phyloP scores from a whole-genome alignment of 1,284 basidiomycete genomes.

The Fomitiporia mediterranea region DNA sequence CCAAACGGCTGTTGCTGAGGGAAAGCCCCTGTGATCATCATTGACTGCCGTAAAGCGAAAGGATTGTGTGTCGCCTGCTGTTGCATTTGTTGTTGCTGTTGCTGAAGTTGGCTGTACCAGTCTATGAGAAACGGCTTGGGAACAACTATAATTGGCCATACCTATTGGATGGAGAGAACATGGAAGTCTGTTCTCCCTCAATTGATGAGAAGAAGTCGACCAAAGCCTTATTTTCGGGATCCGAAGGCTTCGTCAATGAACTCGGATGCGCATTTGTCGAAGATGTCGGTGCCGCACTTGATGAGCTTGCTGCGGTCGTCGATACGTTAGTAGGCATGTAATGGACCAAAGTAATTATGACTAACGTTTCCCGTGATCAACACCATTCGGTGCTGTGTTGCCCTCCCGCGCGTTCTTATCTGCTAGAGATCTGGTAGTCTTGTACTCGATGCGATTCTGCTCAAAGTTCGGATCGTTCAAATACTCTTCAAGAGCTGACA shows the following conservation, averaged over 20 bases:
- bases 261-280: conserved; percentile 27
- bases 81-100: conserved; percentile 37
- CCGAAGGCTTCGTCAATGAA: conserved; percentile 18
- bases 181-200: conserved; percentile 75
- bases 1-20: conserved; percentile 24
- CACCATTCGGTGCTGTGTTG: conserved; percentile 24
- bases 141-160: conserved; percentile 26
- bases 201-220: conserved; percentile 93
- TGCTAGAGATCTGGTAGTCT: conserved; percentile 73
- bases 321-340: background rate
- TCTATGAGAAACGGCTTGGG: background rate
- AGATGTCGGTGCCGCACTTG: conserved; percentile 21
- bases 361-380: conserved; percentile 25
- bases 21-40: conserved; percentile 40
- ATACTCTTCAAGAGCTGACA: conserved; percentile 92
- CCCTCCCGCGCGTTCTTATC: conserved; percentile 46
- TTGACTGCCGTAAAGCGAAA: conserved; percentile 56
- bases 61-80: conserved; percentile 73
- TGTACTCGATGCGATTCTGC: conserved; percentile 90
- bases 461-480: conserved; percentile 95
- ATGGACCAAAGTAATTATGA: background rate
- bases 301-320: conserved; percentile 21
- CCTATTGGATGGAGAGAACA: conserved; percentile 63
- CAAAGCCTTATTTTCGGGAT: conserved; percentile 39
- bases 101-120: conserved; percentile 5